These are phyloP conservation scores for Neurospora sp. DNA, from an alignment of 495 filamentous ascomycete genomes.

Conservation along the genomic window DNA sequence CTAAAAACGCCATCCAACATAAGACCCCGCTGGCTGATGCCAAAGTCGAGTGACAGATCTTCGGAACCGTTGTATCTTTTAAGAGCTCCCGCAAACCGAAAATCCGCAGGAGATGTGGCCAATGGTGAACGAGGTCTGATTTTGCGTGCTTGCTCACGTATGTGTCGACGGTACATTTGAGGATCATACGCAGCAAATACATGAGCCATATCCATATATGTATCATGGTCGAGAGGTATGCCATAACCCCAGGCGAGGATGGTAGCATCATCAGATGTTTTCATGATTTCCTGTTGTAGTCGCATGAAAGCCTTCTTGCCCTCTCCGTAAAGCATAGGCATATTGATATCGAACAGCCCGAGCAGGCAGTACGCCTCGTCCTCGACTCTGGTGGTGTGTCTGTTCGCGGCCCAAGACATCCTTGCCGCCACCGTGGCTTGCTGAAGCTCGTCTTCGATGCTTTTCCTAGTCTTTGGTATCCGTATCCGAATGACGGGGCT, in stretches of 20 bases:
- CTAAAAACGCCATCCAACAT: not conserved
- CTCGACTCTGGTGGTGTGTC: slow-evolving; percentile 24
- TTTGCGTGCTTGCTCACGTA: not conserved
- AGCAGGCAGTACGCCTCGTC: slow-evolving; percentile 30
- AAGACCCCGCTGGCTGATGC: not conserved
- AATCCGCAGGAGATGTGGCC: not conserved
- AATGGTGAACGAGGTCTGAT: not conserved
- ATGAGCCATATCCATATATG: not conserved
- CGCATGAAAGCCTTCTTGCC: slow-evolving; percentile 25
- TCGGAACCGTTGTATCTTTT: not conserved
- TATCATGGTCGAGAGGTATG: not conserved
- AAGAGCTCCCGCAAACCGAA: not conserved
- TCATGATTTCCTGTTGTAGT: slow-evolving; percentile 24
- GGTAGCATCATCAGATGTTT: slow-evolving; percentile 13
- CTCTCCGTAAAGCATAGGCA: slow-evolving; percentile 30
- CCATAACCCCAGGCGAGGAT: not conserved
- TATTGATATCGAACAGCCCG: slow-evolving; percentile 25
- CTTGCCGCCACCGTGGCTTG: slow-evolving; percentile 7
- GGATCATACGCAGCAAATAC: not conserved
- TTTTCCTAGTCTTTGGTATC: not conserved
- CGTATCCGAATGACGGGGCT: not conserved
- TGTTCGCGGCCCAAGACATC: slow-evolving; percentile 25
- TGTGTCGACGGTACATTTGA: not conserved
- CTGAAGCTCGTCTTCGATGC: not conserved
- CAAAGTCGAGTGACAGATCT: not conserved